Percentiles rank a stretch among this genome's conserved stretches.
These are phyloP conservation scores for Fusarium multiceps DNA, from an alignment of 2,329 filamentous ascomycete genomes.

Conservation along the genomic window DNA sequence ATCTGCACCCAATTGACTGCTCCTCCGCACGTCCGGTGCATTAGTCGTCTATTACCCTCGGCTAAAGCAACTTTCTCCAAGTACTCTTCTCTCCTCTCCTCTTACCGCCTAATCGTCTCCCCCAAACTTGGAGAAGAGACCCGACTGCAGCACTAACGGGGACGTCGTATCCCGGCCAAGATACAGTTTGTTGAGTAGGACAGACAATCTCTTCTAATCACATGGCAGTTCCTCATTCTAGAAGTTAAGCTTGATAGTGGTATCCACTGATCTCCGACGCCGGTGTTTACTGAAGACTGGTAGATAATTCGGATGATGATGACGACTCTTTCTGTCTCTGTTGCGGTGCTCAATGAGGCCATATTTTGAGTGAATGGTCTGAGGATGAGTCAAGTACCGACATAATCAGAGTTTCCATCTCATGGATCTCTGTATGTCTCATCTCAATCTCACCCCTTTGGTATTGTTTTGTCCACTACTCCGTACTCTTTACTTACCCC, in stretches of 20 bases:
- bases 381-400: constrained; percentile 37
- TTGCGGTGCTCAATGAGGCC: constrained; percentile 15
- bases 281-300: neutral
- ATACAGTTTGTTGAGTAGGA: constrained; percentile 17
- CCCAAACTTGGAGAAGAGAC: constrained; percentile 23
- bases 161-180: constrained; percentile 19
- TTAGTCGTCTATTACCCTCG: constrained; percentile 24
- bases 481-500: constrained; percentile 38
- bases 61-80: constrained; percentile 36
- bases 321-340: neutral
- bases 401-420: constrained; percentile 25
- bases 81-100: constrained; percentile 17
- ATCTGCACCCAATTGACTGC: neutral
- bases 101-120: constrained; percentile 11
- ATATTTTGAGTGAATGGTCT: constrained; percentile 15
- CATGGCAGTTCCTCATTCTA: constrained; percentile 24
- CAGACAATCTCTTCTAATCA: constrained; percentile 23
- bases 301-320: constrained; percentile 1
- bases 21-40: constrained; percentile 33
- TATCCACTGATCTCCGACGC: constrained; percentile 31
- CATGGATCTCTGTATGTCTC: neutral
- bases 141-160: constrained; percentile 9
- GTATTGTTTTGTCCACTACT: constrained; percentile 34
- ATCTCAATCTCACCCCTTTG: constrained; percentile 27
- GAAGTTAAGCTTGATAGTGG: constrained; percentile 33